Evolutionary conservation across 1,284 basidiomycete species (phyloP).

Genomic region (Trametes sp.): DNA sequence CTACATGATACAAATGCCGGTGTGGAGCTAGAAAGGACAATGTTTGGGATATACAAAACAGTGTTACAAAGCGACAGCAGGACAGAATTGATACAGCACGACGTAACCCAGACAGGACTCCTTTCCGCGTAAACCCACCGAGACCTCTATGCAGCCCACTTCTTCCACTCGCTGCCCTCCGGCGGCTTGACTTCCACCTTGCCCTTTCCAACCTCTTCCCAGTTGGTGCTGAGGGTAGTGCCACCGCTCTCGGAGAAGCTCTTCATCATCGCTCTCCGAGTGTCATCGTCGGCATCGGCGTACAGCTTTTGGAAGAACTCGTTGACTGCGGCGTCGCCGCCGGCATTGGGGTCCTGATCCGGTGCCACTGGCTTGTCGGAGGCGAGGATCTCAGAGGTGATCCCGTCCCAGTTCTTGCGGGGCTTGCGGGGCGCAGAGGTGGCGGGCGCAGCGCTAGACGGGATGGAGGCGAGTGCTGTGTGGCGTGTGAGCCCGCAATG

Average conservation of each 20-base stretch:
- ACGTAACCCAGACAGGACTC: neutral
- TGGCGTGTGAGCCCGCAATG: constrained; percentile 2
- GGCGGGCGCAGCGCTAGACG: constrained; percentile 42
- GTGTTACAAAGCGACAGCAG: constrained; percentile 11
- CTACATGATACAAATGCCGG: neutral
- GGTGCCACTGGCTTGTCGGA: constrained; percentile 67
- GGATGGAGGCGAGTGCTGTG: constrained; percentile 42
- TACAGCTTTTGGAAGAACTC: constrained; percentile 88
- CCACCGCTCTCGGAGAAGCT: constrained; percentile 92
- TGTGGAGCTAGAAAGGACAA: neutral
- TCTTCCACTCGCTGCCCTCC: constrained; percentile 81
- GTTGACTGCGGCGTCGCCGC: constrained; percentile 81
- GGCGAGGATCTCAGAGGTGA: constrained; percentile 72
- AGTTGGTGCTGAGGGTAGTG: constrained; percentile 93
- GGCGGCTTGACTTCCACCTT: constrained; percentile 82
- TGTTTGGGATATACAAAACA: neutral
- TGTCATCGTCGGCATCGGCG: constrained; percentile 87
- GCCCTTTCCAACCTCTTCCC: constrained; percentile 83
- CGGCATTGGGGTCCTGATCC: constrained; percentile 83
- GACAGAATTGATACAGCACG: constrained; percentile 16
- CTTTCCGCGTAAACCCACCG: neutral
- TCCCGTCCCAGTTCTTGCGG: constrained; percentile 84
- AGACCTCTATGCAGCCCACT: constrained; percentile 55
- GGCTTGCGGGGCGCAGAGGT: constrained; percentile 43
- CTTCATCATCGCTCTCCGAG: constrained; percentile 94